Base-by-base conservation (phyloP, 2,329 filamentous ascomycete species). In the Botrytis fabae region DNA sequence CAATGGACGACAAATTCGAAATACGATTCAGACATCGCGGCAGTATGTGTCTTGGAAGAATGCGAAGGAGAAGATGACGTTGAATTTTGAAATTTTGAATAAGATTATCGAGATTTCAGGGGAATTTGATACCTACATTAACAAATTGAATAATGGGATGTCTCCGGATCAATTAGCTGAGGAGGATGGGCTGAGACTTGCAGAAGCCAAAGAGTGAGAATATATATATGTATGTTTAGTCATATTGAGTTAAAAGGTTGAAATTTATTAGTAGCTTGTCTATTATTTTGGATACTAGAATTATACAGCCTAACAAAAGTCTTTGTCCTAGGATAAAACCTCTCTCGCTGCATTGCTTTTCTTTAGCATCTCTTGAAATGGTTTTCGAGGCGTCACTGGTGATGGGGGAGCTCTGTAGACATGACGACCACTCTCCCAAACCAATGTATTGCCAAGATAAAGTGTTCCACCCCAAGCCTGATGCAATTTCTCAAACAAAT, bases 401-500 rank as follows among this genome's bases (percentile, higher is more conserved):
- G n/a, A 14, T 44, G 14, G 14, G 25, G 61, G n/a, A 25, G 22
- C 16, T 28, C 16, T 38, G 32, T 54, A 66, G 16, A 66, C 32
- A 40, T 54, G 14, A 28, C 46, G 46, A 5, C 46, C 64, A 66
- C 54, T 51, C 35, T 54, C 25, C 35, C 64, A 54, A 51, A n/a
- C 46, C 46, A 40, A n/a, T 18, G 46, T 54, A 54, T 66, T 5
- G 25, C 4, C 46, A 40, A 66, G 14, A 54, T 54, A 38, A 22
- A 54, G 20, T 22, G 46, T 20, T 54, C 46, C 64, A 54, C 32
- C 64, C 64, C 64, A 66, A 66, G 64, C 64, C 64, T 9, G 35
- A 8, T 51, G 25, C 25, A 66, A 54, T 22, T 54, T 9, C 32
- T 14, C 46, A 40, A 66, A 18, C 2, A 28, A 35, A 22, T 54